Percentiles rank a stretch among this genome's conserved stretches.
phyloP scores from a whole-genome alignment of 305 asterid species.

The Plantago coronopus region DNA sequence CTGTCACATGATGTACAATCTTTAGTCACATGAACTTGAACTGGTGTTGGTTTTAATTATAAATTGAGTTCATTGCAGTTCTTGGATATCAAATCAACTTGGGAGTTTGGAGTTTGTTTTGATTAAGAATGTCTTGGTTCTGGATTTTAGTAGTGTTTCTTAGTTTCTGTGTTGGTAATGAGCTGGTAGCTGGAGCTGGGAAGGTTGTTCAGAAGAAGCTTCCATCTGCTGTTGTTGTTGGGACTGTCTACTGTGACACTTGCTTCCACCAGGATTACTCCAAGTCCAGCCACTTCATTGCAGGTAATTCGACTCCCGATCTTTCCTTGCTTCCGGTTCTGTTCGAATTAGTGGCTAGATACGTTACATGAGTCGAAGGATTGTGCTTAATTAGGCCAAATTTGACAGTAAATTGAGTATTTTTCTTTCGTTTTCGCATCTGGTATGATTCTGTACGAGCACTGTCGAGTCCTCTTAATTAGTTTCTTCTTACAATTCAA shows the following conservation, averaged over 20 bases:
- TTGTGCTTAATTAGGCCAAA: no score
- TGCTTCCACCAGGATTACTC: slow-evolving; percentile 59
- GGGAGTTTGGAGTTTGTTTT: neutral
- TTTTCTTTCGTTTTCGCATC: no score
- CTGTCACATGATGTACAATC: slow-evolving; percentile 9
- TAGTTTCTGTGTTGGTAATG: neutral
- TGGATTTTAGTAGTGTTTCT: slow-evolving; percentile 9
- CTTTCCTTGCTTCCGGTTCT: neutral
- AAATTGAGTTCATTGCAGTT: slow-evolving; percentile 11
- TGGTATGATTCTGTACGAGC: no score
- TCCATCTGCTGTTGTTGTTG: slow-evolving; percentile 60
- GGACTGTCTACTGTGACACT: slow-evolving; percentile 73
- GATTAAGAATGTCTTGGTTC: slow-evolving; percentile 21
- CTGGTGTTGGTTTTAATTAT: neutral
- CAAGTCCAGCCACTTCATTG: slow-evolving; percentile 53
- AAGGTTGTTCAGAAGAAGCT: slow-evolving; percentile 32
- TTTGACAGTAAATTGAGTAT: no score
- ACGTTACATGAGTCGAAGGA: no score
- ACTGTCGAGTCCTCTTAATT: no score
- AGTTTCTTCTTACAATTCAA: no score
- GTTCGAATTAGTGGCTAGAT: no score
- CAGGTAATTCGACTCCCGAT: slow-evolving; percentile 40
- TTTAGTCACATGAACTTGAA: slow-evolving; percentile 1
- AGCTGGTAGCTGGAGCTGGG: slow-evolving; percentile 26
- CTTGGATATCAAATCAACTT: slow-evolving; percentile 1